Percentiles rank a stretch among this genome's conserved stretches.
Evolutionary conservation across 2,329 filamentous ascomycete genomes (phyloP).

Genomic region (Aureobasidium lini): DNA sequence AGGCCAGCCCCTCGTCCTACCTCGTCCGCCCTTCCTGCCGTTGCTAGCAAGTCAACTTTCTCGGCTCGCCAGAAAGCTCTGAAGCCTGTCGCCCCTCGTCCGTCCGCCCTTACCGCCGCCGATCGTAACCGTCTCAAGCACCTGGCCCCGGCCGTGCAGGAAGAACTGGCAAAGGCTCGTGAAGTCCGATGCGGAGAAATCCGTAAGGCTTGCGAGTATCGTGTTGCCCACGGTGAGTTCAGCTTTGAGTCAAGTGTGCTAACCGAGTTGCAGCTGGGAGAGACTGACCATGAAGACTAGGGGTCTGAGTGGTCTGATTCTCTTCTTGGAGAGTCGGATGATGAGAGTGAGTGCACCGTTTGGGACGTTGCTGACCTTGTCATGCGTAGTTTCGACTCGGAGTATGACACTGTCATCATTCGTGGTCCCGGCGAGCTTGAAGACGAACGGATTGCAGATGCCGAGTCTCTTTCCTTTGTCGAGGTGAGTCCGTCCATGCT

Average conservation of each 20-base stretch:
- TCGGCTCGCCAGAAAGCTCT: not conserved
- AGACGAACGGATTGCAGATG: not conserved
- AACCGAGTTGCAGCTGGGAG: not conserved
- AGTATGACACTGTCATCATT: not conserved
- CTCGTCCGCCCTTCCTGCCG: not conserved
- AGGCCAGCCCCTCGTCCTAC: not conserved
- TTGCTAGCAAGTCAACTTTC: not conserved
- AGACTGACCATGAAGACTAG: not conserved
- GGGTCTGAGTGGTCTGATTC: slow-evolving; percentile 3
- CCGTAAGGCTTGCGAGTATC: not conserved
- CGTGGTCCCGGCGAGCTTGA: not conserved
- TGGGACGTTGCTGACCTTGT: not conserved
- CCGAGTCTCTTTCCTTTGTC: not conserved
- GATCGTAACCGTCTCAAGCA: not conserved
- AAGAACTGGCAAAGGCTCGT: not conserved
- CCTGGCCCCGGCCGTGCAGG: not conserved
- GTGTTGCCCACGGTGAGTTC: not conserved
- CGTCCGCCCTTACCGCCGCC: not conserved
- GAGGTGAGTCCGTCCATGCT: not conserved
- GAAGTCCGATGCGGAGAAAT: not conserved
- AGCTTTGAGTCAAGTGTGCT: not conserved
- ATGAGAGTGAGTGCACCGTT: not conserved
- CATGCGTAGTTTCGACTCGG: not conserved
- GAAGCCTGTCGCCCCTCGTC: not conserved
- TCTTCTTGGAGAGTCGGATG: not conserved